Evolutionary conservation across 257 asterid genomes (phyloP), one percentile per base, ranked within the genome.

Genomic region (Lithospermum erythrorhizon): DNA sequence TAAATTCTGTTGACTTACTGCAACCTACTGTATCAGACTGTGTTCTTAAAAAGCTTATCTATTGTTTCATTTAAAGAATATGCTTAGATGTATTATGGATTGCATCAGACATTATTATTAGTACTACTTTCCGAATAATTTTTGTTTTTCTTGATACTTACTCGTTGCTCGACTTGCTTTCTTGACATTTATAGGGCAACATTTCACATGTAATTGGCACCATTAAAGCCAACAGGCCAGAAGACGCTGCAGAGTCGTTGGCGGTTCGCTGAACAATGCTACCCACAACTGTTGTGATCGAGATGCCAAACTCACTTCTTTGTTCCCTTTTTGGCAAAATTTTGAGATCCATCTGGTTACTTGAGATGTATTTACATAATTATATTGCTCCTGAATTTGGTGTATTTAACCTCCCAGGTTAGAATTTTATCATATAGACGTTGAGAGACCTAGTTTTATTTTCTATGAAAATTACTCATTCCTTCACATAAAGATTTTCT

Each of bases 201-300:
- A 71, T 93, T 53, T 82, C 87, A 7, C 77, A 76, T 64, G 79
- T 85, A 20, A 78, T 89, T 18, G 78, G 73, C 66, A 83, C 95
- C 48, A 78, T 93, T 75, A 94, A 84, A 72, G 95, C 94, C 3
- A 86, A 83, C 87, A 86, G 78, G 82, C 65, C 81, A 57, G 96
- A 84, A 64, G 96, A 89, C 60, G 76, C 74, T 62, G 52, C 95
- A 56, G 89, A 81, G 63, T 82, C 86, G 62, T 65, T 76, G 82
- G 41, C 73, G 10, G 75, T 77, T 70, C 94, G 83, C 64, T 89
- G 76, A 86, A 61, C 4, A 61, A 53, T 25, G 45, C 55, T 64
- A 52, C 23, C 18, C 49, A 5, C 6, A 11, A 16, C 64, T 72
- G 52, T 10, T 64, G 48, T 61, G 53, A 61, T 66, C 74, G 55